A percentile compares a stretch with the other conserved stretches of the same genome.
Conservation (phyloP, 176 grass and related monocot genomes). For the Triticum monococcum region DNA sequence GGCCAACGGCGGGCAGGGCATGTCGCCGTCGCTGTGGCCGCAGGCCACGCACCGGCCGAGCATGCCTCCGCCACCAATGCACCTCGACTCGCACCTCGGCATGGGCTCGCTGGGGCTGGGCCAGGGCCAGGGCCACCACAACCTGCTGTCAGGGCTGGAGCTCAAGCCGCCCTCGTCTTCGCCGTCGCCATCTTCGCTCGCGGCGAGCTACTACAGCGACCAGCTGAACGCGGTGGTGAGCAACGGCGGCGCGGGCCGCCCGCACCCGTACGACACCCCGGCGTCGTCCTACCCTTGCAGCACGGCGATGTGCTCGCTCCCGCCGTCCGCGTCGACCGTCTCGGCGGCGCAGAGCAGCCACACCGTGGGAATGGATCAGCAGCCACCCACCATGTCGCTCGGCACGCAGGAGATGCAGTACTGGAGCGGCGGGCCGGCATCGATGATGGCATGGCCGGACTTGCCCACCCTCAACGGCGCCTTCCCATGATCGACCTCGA, state of each 20-base stretch:
- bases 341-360: constrained; percentile 11
- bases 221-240: constrained; percentile 61
- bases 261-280: constrained; percentile 16
- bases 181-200: neutral
- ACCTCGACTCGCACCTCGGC: constrained; percentile 48
- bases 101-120: constrained; percentile 36
- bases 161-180: constrained; percentile 35
- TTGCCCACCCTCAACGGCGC: constrained; percentile 55
- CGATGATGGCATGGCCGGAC: constrained; percentile 58
- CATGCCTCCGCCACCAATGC: constrained; percentile 14
- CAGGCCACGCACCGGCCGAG: constrained; percentile 4
- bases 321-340: neutral
- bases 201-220: constrained; percentile 62
- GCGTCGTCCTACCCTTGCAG: constrained; percentile 34
- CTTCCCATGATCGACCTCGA: constrained; percentile 34
- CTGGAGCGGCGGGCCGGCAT: constrained; percentile 35
- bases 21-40: constrained; percentile 38
- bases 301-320: constrained; percentile 26
- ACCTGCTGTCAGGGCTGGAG: constrained; percentile 39
- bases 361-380: constrained; percentile 39
- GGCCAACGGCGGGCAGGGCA: constrained; percentile 9
- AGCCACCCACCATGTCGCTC: constrained; percentile 26
- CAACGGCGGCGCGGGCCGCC: constrained; percentile 20
- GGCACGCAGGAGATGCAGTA: constrained; percentile 39
- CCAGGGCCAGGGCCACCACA: constrained; percentile 27